Conservation (phyloP, 768 basidiomycete genomes). For the Kwoniella dendrophila region DNA sequence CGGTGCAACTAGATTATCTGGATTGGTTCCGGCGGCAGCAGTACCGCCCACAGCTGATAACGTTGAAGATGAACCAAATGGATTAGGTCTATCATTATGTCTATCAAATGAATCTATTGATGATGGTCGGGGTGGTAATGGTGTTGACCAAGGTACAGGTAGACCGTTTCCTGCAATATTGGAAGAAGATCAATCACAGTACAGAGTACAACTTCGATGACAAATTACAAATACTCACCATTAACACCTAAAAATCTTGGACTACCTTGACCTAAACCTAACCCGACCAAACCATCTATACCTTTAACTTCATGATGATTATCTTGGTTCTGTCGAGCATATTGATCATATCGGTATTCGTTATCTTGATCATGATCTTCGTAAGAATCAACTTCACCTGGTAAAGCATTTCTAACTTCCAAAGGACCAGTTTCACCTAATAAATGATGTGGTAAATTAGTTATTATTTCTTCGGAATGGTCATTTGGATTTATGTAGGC, state of each 20-base stretch:
- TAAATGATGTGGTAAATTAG: conserved; percentile 22
- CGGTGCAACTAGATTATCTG: background rate
- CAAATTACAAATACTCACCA: conserved; percentile 27
- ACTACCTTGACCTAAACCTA: conserved; percentile 16
- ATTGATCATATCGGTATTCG: conserved; percentile 8
- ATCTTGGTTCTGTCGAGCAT: no score
- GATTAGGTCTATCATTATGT: conserved; percentile 7
- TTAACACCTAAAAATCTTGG: conserved; percentile 40
- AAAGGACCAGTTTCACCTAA: conserved; percentile 34
- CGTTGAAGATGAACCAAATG: conserved; percentile 17
- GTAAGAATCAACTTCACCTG: conserved; percentile 36
- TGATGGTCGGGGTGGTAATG: conserved; percentile 15
- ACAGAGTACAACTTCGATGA: background rate
- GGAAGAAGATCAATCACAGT: background rate
- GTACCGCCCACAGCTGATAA: background rate
- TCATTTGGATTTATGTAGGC: background rate
- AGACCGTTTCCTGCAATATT: conserved; percentile 13
- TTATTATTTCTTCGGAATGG: conserved; percentile 9
- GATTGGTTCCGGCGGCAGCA: background rate
- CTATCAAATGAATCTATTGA: conserved; percentile 21
- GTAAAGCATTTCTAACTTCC: conserved; percentile 37
- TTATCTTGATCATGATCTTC: conserved; percentile 12
- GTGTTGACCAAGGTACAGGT: conserved; percentile 19
- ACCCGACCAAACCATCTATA: conserved; percentile 16
- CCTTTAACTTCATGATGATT: conserved; percentile 18